Evolutionary conservation across 2,329 filamentous ascomycete species (phyloP).

Genomic region (Aureobasidium musti): DNA sequence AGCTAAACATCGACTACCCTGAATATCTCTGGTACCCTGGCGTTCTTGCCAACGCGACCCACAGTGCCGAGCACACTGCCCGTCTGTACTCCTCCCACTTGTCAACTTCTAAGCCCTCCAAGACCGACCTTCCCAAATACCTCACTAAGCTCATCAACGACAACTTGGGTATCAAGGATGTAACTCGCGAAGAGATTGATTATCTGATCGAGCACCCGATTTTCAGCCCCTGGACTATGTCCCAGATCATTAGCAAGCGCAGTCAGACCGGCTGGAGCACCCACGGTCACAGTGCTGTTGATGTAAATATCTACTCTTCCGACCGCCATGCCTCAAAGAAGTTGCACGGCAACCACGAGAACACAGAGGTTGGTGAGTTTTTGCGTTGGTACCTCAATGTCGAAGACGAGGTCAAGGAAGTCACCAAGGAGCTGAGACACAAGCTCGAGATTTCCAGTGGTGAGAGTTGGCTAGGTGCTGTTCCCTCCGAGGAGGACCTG

Average conservation of each 20-base stretch:
- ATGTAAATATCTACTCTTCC: conserved; percentile 95
- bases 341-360: conserved; percentile 86
- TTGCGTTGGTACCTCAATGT: conserved; percentile 76
- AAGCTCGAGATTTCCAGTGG: conserved; percentile 48
- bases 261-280: conserved; percentile 93
- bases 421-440: conserved; percentile 73
- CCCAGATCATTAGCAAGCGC: conserved; percentile 82
- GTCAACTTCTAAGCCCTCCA: conserved; percentile 39
- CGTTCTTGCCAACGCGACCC: conserved; percentile 76
- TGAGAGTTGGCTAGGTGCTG: conserved; percentile 48
- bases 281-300: conserved; percentile 83
- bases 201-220: conserved; percentile 61
- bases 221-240: conserved; percentile 64
- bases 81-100: conserved; percentile 64
- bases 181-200: conserved; percentile 69
- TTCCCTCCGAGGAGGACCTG: conserved; percentile 37
- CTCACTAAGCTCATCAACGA: conserved; percentile 68
- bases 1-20: conserved; percentile 64
- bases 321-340: conserved; percentile 62
- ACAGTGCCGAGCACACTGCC: conserved; percentile 70
- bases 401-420: conserved; percentile 74
- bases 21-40: conserved; percentile 79
- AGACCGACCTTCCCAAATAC: conserved; percentile 52
- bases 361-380: conserved; percentile 87
- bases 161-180: conserved; percentile 76